Percentiles rank a stretch among this genome's conserved stretches.
Evolutionary conservation across 1,284 basidiomycete genomes (phyloP).

Genomic region (Coniophora puteana): DNA sequence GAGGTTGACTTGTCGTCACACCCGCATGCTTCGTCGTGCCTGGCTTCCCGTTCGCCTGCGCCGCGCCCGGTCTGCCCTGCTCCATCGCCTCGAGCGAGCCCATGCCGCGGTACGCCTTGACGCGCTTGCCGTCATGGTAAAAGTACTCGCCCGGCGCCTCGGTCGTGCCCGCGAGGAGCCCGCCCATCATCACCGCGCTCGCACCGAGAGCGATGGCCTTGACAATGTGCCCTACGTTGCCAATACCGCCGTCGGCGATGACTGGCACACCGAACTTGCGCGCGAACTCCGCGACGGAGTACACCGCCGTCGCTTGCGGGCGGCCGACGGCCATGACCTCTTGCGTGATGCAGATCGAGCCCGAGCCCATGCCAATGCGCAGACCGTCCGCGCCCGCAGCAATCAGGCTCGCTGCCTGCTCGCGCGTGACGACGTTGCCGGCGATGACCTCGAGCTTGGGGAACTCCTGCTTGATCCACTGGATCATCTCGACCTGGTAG

Average conservation of each 20-base stretch:
- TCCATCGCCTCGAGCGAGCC: conserved; percentile 97
- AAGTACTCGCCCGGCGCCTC: conserved; percentile 99
- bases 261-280: conserved; percentile 94
- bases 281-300: conserved; percentile 93
- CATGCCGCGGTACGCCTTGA: conserved; percentile 99
- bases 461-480: conserved; percentile 88
- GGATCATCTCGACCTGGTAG: conserved; percentile 94
- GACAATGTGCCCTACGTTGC: conserved; percentile 97
- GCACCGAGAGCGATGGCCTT: conserved; percentile 95
- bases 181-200: conserved; percentile 98
- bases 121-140: conserved; percentile 97
- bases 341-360: conserved; percentile 99
- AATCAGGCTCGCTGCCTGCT: conserved; percentile 94
- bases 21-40: conserved; percentile 44
- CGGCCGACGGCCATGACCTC: conserved; percentile 99
- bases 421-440: conserved; percentile 97
- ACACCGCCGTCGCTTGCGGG: conserved; percentile 96
- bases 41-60: conserved; percentile 26
- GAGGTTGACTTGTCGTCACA: conserved; percentile 43
- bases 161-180: conserved; percentile 91
- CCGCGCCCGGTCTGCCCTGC: conserved; percentile 56
- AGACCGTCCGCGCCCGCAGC: conserved; percentile 93
- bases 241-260: conserved; percentile 96
- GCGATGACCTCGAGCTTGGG: conserved; percentile 91
- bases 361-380: conserved; percentile 96